Base-by-base conservation (phyloP, 306 rosid species). In the Pachyrhizus erosus region DNA sequence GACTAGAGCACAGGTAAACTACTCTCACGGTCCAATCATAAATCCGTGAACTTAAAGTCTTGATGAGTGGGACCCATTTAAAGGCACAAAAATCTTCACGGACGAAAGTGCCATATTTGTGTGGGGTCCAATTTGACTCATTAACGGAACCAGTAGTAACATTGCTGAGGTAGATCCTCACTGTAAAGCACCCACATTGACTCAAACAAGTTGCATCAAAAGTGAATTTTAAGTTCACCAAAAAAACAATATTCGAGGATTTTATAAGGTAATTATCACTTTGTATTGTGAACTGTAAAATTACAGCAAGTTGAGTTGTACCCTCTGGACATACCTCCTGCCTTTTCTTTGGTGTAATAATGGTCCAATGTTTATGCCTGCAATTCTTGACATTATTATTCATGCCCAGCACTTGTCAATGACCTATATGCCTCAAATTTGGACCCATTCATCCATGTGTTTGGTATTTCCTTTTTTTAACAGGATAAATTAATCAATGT, bases 181-280 rank as follows among this genome's bases (percentile, higher is more conserved):
- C 89, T 86, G 89, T 82, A 78, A 78, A 54, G 51, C 86, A 73
- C 83, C 61, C 20, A 26, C 33, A 11, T 2, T 4, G 3, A 34
- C 8, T 6, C 57, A 48, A n/a, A 34, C 72, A 34, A 66, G 24
- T 66, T 66, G 52, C 18, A 21, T 40, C 74, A 69, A 20, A 20
- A 68, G 20, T 39, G 0, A 33, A 65, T 10, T 29, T 29, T 0
- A 9, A 31, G 24, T 17, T 64, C 20, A 33, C 1, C 0, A 64
- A 29, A 67, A 40, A 37, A 69, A 1, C 39, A 34, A 34, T 12
- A 13, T 14, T 48, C 15, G 54, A 48, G 17, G 18, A n/a, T n/a
- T n/a, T n/a, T n/a, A n/a, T n/a, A n/a, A n/a, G n/a, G n/a, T n/a
- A n/a, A n/a, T n/a, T n/a, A n/a, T n/a, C n/a, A n/a, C n/a, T n/a